Evolutionary conservation across 108 stramenopile species (phyloP).

Genomic region (Pseudonitzschia multiseries): DNA sequence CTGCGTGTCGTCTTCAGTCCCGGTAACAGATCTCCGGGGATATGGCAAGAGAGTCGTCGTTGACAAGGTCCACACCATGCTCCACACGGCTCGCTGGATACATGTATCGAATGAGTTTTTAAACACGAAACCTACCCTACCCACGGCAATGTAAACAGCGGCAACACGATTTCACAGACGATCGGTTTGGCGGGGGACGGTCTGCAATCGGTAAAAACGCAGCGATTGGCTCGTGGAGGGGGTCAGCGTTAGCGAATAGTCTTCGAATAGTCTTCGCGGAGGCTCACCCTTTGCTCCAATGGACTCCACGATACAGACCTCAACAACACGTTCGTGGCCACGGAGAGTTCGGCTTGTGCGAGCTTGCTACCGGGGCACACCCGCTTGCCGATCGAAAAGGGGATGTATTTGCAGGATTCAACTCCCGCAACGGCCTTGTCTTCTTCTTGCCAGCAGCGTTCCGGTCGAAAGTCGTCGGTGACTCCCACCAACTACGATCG

Average conservation of each 20-base stretch:
- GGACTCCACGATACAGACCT: conserved; percentile 1
- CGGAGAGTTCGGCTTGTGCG: conserved; percentile 3
- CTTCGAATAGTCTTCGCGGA: conserved; percentile 12
- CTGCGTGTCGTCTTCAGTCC: too few relatives aligned
- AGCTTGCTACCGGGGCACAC: neutral
- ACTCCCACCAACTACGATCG: neutral
- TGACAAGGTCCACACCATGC: too few relatives aligned
- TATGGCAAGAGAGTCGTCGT: too few relatives aligned
- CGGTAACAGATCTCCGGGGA: too few relatives aligned
- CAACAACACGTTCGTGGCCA: neutral
- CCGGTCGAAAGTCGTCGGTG: neutral
- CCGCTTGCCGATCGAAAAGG: conserved; percentile 9
- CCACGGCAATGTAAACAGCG: too few relatives aligned
- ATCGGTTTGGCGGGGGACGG: too few relatives aligned
- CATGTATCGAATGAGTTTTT: too few relatives aligned
- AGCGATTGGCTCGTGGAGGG: neutral
- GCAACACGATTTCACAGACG: too few relatives aligned
- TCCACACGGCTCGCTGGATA: too few relatives aligned
- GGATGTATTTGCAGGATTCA: conserved; percentile 13
- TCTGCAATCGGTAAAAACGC: neutral
- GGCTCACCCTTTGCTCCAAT: neutral
- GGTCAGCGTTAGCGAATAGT: conserved; percentile 11
- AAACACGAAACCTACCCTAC: too few relatives aligned
- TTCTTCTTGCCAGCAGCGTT: conserved; percentile 11
- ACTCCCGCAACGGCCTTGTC: neutral